Base-by-base conservation (phyloP, 1,284 basidiomycete genomes). In the Caloboletus firmus region DNA sequence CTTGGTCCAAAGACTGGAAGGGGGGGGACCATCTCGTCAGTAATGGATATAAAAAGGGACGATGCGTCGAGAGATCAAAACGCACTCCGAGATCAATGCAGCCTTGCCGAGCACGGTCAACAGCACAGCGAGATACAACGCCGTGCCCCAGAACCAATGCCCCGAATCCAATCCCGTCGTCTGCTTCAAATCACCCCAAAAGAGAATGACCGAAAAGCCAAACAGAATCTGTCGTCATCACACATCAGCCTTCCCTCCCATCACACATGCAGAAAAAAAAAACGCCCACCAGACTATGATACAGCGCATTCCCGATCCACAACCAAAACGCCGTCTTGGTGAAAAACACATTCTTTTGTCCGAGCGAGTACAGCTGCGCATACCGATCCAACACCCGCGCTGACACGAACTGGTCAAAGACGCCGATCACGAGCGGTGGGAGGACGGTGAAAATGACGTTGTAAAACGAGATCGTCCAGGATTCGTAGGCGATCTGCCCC, bases 61-160 rank as follows among this genome's bases (percentile, higher is more conserved):
- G 31, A 50, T 42, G 26, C 7, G 13, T 49, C 31, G 15, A 44
- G 4, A 41, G 13, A 12, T 30, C 26, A 18, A 17, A 9, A 32
- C 93, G 67, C 69, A 97, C 94, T 99, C 96, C 8, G 96, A 98
- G 47, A 99, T 91, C 53, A 99, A 74, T 2, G 96, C 96, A 9
- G 97, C 97, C 72, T 99, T 99, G 45, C 95, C 96, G 8, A 99
- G 81, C 9, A 99, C 96, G 0, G 96, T 99, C 52, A 98, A 79
- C 32, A 99, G 79, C 6, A 98, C 93, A 2, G 91, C 85, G 45
- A 99, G 83, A 71, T 98, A 99, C 17, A 99, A 76, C 18, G 91
- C 91, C 4, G 94, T 98, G 49, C 97, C 97, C 96, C 96, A 99
- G 64, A 96, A 91, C 97, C 97, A 99, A 72, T 94, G 89, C 8